phyloP scores from a whole-genome alignment of 495 filamentous ascomycete genomes.

The Tuber aestivum region DNA sequence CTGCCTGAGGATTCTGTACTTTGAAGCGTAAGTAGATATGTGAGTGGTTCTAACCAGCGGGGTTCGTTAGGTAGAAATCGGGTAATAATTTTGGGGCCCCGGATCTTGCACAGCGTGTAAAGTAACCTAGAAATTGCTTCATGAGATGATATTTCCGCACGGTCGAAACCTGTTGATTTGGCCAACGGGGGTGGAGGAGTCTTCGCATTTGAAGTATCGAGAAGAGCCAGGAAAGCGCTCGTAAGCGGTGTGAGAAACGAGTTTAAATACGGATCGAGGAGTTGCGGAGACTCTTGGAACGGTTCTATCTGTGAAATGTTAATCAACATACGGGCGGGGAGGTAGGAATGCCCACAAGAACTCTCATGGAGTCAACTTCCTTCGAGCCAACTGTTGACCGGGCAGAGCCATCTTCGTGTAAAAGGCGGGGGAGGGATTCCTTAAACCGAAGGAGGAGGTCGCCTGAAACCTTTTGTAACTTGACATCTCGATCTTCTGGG shows the following conservation, averaged over 20 bases:
- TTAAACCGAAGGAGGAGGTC: constrained; percentile 63
- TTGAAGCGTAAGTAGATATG: constrained; percentile 25
- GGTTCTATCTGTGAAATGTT: constrained; percentile 62
- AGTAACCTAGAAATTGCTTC: constrained; percentile 70
- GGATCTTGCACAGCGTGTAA: constrained; percentile 89
- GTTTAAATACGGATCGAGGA: constrained; percentile 83
- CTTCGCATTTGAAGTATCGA: constrained; percentile 39
- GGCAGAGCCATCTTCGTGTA: constrained; percentile 12
- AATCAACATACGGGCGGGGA: constrained; percentile 21
- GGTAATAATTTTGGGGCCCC: constrained; percentile 85
- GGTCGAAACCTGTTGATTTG: constrained; percentile 40
- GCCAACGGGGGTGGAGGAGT: constrained; percentile 30
- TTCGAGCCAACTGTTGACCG: constrained; percentile 8
- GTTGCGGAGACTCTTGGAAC: constrained; percentile 92
- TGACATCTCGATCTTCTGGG: constrained; percentile 60
- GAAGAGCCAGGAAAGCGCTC: constrained; percentile 64
- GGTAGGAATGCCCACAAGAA: constrained; percentile 43
- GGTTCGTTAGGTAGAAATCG: constrained; percentile 87
- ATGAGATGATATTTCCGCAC: constrained; percentile 54
- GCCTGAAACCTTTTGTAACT: constrained; percentile 63
- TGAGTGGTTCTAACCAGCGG: constrained; percentile 67
- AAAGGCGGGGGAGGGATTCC: constrained; percentile 47
- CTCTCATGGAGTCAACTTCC: constrained; percentile 9
- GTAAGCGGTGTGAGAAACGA: constrained; percentile 66
- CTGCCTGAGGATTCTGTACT: constrained; percentile 19